Base-by-base conservation (phyloP, 1,284 basidiomycete genomes). In the Ceratobasidium theobromae region DNA sequence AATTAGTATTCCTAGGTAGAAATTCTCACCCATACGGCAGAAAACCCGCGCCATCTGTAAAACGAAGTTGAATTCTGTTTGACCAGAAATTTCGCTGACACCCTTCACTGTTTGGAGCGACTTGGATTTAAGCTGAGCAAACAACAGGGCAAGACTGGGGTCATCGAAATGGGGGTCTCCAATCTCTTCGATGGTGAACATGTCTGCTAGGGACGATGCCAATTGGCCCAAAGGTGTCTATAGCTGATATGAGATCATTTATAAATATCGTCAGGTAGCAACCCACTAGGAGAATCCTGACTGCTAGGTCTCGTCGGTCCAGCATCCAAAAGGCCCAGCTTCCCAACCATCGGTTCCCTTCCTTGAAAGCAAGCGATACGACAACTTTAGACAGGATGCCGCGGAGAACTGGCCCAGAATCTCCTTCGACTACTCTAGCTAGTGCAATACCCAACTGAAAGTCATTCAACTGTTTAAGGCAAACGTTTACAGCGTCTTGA, bases 251-350 rank as follows among this genome's bases (percentile, higher is more conserved):
- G 14, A 35, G 4, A 30, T 43, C 43, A 5, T 48, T 21, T 38
- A 38, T 12, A 65, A 65, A 28, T 40, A 69, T 14, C 46, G 33
- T 23, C 4, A 43, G 21, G 21, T 43, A 5, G n/a, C n/a, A n/a
- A 73, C 85, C 73, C 74, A 93, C 92, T 69, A 95, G 77, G 18
- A 96, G 80, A 51, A 93, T 86, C 49, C 89, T 84, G 18, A 97
- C 91, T 1, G 94, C 88, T 12, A 97, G 75, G 76, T 98, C 95
- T 53, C 91, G 82, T 33, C 92, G 81, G 70, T 87, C 86, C 28
- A 98, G 79, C 69, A 93, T 79, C 93, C 95, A 97, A 75, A 98
- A 95, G 2, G 91, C 92, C 96, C 95, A 99, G 69, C 89, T 93
- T n/a, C 86, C 91, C n/a, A 98, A 79, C 89, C 92, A 98, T 35